Evolutionary conservation across 2,329 filamentous ascomycete genomes (phyloP).

Genomic region (Emergomyces orientalis): DNA sequence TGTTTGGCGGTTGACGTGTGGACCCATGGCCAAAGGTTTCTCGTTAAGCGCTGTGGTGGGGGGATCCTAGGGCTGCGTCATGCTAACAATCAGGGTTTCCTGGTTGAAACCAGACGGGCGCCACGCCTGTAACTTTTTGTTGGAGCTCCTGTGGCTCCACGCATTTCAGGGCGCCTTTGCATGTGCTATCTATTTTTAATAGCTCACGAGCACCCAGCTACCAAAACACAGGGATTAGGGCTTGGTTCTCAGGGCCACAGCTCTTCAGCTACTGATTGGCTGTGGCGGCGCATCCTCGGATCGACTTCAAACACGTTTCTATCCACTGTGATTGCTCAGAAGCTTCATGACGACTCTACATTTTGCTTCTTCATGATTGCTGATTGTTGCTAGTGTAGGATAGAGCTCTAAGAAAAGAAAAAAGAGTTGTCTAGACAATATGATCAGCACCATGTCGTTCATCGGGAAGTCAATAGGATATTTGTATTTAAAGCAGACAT

Average conservation of each 20-base stretch:
- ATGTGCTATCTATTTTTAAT: slow-evolving; percentile 2
- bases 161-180: background rate
- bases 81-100: background rate
- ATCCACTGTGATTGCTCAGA: slow-evolving; percentile 1
- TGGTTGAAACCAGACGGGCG: background rate
- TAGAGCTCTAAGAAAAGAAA: slow-evolving; percentile 5
- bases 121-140: background rate
- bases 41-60: background rate
- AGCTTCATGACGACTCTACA: too few relatives aligned
- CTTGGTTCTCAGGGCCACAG: background rate
- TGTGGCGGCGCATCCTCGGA: slow-evolving; percentile 9
- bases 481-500: background rate
- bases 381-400: background rate
- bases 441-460: background rate
- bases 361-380: too few relatives aligned
- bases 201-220: background rate
- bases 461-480: background rate
- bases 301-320: slow-evolving; percentile 11
- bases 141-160: background rate
- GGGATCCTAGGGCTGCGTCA: background rate
- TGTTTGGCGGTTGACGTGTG: background rate
- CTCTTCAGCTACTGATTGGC: slow-evolving; percentile 10
- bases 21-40: background rate
- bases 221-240: background rate
- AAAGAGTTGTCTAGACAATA: background rate